These are phyloP conservation scores for Pichia nanzhaoensis DNA, from an alignment of 805 yeast genomes.

Conservation along the genomic window DNA sequence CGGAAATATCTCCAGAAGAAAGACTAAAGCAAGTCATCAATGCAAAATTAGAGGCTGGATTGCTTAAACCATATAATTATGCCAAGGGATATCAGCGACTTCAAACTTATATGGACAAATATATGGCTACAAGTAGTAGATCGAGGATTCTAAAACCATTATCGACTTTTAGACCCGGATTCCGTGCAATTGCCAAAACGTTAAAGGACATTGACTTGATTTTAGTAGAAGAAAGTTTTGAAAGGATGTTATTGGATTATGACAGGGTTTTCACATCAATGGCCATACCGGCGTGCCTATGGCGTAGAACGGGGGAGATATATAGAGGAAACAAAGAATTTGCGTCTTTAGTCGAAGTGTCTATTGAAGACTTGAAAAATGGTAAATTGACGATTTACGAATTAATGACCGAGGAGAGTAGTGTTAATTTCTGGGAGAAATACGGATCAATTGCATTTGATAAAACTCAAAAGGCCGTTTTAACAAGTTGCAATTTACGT, in stretches of 20 bases:
- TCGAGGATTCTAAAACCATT: constrained; percentile 83
- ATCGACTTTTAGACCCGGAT: constrained; percentile 83
- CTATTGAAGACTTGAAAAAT: constrained; percentile 84
- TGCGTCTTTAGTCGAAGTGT: constrained; percentile 85
- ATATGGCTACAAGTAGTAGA: constrained; percentile 78
- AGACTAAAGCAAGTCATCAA: constrained; percentile 87
- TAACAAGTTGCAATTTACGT: constrained; percentile 83
- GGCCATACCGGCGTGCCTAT: constrained; percentile 96
- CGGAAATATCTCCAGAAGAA: constrained; percentile 90
- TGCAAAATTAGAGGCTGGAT: constrained; percentile 91
- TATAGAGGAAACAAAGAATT: constrained; percentile 93
- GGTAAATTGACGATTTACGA: constrained; percentile 91
- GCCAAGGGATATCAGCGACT: constrained; percentile 89
- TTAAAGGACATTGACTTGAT: constrained; percentile 87
- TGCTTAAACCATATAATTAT: constrained; percentile 86
- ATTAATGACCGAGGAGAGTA: constrained; percentile 90
- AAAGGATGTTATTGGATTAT: constrained; percentile 85
- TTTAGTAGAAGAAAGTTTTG: constrained; percentile 88
- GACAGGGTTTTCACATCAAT: constrained; percentile 93
- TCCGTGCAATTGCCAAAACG: constrained; percentile 85
- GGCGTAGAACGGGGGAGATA: constrained; percentile 96
- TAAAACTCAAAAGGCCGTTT: constrained; percentile 88
- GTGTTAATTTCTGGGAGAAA: constrained; percentile 96
- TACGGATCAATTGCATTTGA: constrained; percentile 96
- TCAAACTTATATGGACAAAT: constrained; percentile 86